Base-by-base conservation (phyloP, 2,329 filamentous ascomycete species). In the Penicillium hesseltinei region DNA sequence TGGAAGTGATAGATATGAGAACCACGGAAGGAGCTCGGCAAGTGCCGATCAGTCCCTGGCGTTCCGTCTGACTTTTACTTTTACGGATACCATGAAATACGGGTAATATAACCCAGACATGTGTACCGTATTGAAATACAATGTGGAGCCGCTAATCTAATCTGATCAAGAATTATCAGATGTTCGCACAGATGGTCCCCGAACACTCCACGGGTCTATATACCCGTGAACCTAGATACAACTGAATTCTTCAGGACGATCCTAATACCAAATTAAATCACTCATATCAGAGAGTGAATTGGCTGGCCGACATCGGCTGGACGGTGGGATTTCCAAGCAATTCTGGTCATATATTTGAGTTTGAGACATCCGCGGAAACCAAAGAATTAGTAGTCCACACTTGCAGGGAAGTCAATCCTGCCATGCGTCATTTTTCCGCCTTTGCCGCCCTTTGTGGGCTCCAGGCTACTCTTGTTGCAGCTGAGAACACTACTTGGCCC, bases 81-180 rank as follows among this genome's bases (percentile, higher is more conserved):
- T n/a, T 35, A 10, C 13, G 3, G 19, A 45, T 36, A 51, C 23
- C 5, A 9, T 3, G n/a, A n/a, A 51, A 44, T 51, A 44, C 31
- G 0, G 0, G 21, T 27, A 27, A 27, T 42, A 25, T 4, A 0
- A 17, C 2, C 5, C 15, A 10, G 1, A 3, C 8, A 3, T 4
- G 3, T 2, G 46, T 56, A 45, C 5, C 1, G 19, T 27, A 31
- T 6, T 6, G 46, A 31, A 56, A 44, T 38, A 44, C n/a, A 3
- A 21, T 15, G 53, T 51, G 53, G 53, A n/a, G 31, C 35, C 38
- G 31, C 19, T 10, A 31, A 56, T 51, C 53, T 56, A 51, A 56
- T 56, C 53, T 51, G 53, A 56, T 56, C 17, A 31, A 29, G 8
- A 9, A 31, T 56, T 51, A 56, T 56, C 40, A 56, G 53, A 21